A percentile compares a stretch with the other conserved stretches of the same genome.
These are phyloP conservation scores for Ceratocystis variospora DNA, from an alignment of 2,329 filamentous ascomycete genomes.

Conservation along the genomic window DNA sequence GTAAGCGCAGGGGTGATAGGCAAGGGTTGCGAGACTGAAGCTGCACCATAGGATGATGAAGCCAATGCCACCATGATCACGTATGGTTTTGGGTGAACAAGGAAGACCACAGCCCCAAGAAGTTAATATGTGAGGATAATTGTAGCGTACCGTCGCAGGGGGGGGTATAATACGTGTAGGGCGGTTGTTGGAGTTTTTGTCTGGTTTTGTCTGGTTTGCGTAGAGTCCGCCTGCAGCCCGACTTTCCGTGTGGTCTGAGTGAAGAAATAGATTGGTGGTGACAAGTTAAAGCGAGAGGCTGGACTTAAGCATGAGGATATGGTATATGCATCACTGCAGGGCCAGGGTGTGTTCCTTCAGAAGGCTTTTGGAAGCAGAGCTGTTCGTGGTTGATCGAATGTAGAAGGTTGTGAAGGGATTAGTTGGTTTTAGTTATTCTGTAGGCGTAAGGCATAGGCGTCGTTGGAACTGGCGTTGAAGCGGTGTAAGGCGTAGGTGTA, in stretches of 20 bases:
- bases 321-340: slow-evolving; percentile 12
- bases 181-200: neutral
- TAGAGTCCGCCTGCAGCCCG: neutral
- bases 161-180: neutral
- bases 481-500: neutral
- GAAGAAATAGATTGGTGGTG: slow-evolving; percentile 7
- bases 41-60: neutral
- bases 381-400: neutral
- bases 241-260: neutral
- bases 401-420: slow-evolving; percentile 1
- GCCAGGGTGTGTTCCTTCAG: slow-evolving; percentile 2
- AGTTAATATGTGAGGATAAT: neutral
- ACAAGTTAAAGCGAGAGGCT: slow-evolving; percentile 13
- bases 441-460: neutral
- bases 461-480: neutral
- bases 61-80: slow-evolving; percentile 3
- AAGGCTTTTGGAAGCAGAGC: neutral
- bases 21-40: slow-evolving; percentile 12
- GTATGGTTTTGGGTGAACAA: neutral
- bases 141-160: neutral
- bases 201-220: neutral
- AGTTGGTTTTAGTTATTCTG: neutral
- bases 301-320: slow-evolving; percentile 12
- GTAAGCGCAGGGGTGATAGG: slow-evolving; percentile 14
- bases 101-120: neutral